Base-by-base conservation (phyloP, 2,329 filamentous ascomycete genomes). In the Botryotinia narcissicola region DNA sequence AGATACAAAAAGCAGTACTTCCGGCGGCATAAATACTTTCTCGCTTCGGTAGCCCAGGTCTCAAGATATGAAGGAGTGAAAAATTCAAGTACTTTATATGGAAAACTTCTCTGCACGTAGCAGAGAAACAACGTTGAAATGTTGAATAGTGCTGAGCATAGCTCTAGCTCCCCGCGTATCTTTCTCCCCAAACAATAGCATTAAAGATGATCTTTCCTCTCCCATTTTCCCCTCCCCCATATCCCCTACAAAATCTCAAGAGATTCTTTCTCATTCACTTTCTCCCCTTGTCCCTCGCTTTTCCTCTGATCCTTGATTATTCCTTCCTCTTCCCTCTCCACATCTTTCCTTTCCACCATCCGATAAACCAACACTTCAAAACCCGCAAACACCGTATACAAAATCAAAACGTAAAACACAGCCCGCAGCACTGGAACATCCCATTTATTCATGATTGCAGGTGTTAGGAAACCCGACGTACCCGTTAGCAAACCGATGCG, bases 71-170 rank as follows among this genome's bases (percentile, higher is more conserved):
- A 57, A 18, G n/a, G 7, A 29, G 3, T 29, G 14, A 18, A 57
- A 29, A 18, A 57, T 29, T 1, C n/a, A 29, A 29, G n/a, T 18
- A 16, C 14, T n/a, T 1, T 4, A 7, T n/a, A 0, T 4, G 3
- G 3, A 18, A 29, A 57, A 57, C 3, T 18, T 32, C 18, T 29
- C n/a, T 57, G n/a, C 51, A 32, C 1, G 1, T 5, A 16, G 51
- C n/a, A 57, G n/a, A 57, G 51, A 16, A 29, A 57, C 5, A 57
- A 8, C 0, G 16, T 25, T 57, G 7, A 9, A 29, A 29, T 4
- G 3, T 4, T 2, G 14, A 14, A 29, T 32, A 9, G 14, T 57
- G 51, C 18, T 29, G 3, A 29, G 18, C 16, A 5, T 18, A 57
- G 3, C 14, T 57, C n/a, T 3, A 57, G 29, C 1, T 18, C 51